Base-by-base conservation (phyloP, 1,284 basidiomycete genomes). In the Rhodotorula sp. region DNA sequence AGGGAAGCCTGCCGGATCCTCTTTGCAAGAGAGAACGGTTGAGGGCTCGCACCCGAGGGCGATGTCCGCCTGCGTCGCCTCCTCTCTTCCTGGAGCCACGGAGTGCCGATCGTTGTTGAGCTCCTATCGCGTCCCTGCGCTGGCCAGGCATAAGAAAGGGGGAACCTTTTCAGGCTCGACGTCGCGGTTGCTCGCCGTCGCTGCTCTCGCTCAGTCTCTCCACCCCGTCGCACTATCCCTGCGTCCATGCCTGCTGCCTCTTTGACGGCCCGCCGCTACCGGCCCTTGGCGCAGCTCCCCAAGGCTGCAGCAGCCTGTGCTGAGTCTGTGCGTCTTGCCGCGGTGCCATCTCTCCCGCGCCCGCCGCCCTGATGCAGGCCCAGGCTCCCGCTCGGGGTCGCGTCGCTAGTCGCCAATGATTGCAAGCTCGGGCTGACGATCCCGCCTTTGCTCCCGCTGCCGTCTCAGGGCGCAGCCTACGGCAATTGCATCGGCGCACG, bases 401-500 rank as follows among this genome's bases (percentile, higher is more conserved):
- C 22, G 2, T 39, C 29, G 25, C 17, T 51, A 22, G 25, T 5
- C 32, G 17, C 22, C 17, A n/a, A 50, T 22, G n/a, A 25, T 44
- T 44, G 13, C 13, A 22, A 32, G 44, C 4, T 13, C 29, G 48
- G 7, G 6, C 48, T 61, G 15, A 25, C 0, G 10, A 44, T n/a
- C 37, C n/a, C 25, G 9, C 21, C 6, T 37, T 32, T 2, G 6
- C 21, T 36, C 34, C 21, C 55, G 21, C 12, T 25, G 10, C 21
- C 25, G 7, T 15, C 15, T 12, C 77, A 84, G 83, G 82, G 82
- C 0, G 55, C 81, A 1, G 81, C 79, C 12, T 84, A 84, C 73
- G 83, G 83, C 50, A 78, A 81, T 72, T 84, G 83, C 72, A 81
- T 84, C 50, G 82, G 83, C 41, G 76, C 76, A 17, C 74, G 77